Conservation (phyloP, 2,329 filamentous ascomycete genomes). For the Epichloe sibirici region DNA sequence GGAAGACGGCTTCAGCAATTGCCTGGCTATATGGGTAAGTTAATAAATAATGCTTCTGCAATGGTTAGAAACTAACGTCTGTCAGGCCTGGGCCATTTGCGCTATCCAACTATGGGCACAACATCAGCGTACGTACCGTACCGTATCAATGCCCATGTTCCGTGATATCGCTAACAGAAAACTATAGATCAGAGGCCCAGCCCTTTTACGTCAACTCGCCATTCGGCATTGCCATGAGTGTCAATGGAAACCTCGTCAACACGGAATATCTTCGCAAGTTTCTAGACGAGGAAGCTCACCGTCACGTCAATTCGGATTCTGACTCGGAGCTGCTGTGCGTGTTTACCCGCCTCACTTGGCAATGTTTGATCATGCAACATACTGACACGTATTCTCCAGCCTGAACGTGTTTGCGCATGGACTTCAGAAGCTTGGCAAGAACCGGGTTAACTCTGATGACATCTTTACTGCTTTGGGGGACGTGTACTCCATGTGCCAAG, state of each 20-base stretch:
- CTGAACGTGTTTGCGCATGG: conserved; percentile 81
- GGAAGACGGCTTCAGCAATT: conserved; percentile 50
- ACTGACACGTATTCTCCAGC: conserved; percentile 13
- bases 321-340: conserved; percentile 51
- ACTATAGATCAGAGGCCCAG: conserved; percentile 65
- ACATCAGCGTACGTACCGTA: conserved; percentile 33
- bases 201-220: conserved; percentile 82
- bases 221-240: conserved; percentile 68
- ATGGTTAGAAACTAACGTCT: background rate
- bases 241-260: conserved; percentile 85
- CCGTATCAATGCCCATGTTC: background rate
- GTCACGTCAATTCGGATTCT: conserved; percentile 83
- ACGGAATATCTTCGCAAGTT: conserved; percentile 55
- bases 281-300: conserved; percentile 65
- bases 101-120: conserved; percentile 83
- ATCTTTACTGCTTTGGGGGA: conserved; percentile 59
- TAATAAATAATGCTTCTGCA: too few relatives aligned
- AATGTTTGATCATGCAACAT: background rate
- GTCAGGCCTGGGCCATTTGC: conserved; percentile 54
- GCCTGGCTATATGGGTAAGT: conserved; percentile 59
- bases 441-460: conserved; percentile 66
- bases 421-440: conserved; percentile 68
- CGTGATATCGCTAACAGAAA: too few relatives aligned
- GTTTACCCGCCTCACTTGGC: too few relatives aligned
- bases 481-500: conserved; percentile 62